These are phyloP conservation scores for Penicillium ucsense DNA, from an alignment of 495 filamentous ascomycete genomes.

Conservation along the genomic window DNA sequence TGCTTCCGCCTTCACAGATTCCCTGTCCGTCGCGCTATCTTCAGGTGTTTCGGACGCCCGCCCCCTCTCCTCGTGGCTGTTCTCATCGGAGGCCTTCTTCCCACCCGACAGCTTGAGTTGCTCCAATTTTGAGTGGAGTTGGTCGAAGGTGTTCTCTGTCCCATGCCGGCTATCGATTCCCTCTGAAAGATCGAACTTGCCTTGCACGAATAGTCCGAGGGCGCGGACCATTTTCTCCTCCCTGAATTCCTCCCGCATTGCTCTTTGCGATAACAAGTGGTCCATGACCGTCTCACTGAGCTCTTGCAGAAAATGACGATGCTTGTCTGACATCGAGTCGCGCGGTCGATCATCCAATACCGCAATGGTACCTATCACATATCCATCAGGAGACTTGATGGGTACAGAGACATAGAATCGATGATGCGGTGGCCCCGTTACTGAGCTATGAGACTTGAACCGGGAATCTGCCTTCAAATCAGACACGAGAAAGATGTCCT, in stretches of 20 bases:
- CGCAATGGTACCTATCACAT: constrained; percentile 54
- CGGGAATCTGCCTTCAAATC: constrained; percentile 19
- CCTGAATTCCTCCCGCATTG: constrained; percentile 38
- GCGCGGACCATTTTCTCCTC: constrained; percentile 46
- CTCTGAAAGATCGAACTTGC: constrained; percentile 25
- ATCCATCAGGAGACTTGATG: constrained; percentile 46
- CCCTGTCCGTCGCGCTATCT: not conserved
- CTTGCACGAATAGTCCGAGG: constrained; percentile 47
- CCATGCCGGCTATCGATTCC: constrained; percentile 8
- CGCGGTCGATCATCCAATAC: constrained; percentile 39
- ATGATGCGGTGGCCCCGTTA: constrained; percentile 19
- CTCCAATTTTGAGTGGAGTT: constrained; percentile 8
- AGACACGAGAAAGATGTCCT: constrained; percentile 21
- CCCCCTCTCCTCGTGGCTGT: not conserved
- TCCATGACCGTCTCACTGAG: constrained; percentile 46
- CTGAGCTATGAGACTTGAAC: constrained; percentile 20
- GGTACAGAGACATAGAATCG: constrained; percentile 26
- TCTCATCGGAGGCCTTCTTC: not conserved
- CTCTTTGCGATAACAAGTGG: constrained; percentile 42
- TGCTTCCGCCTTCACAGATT: not conserved
- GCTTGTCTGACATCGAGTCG: constrained; percentile 8
- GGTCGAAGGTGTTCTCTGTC: constrained; percentile 1
- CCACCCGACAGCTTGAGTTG: constrained; percentile 3
- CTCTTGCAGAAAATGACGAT: constrained; percentile 15
- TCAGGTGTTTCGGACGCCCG: constrained; percentile 4